Conservation (phyloP, 2,329 filamentous ascomycete genomes). For the Fusarium penzigii region DNA sequence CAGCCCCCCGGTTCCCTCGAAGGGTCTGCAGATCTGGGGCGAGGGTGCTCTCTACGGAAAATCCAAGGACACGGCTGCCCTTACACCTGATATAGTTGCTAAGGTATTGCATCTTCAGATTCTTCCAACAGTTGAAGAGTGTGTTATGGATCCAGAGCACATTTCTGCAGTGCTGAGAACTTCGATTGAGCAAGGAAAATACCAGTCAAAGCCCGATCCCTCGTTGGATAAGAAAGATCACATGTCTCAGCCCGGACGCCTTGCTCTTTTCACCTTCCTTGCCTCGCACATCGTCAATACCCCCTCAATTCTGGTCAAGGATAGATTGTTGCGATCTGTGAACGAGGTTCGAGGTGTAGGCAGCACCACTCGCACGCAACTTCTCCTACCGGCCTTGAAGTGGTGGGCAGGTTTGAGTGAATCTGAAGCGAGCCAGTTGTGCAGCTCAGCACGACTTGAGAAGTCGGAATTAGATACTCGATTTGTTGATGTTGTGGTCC, state of each 20-base stretch:
- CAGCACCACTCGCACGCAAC: conserved; percentile 67
- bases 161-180: conserved; percentile 61
- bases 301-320: conserved; percentile 69
- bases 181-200: conserved; percentile 43
- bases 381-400: conserved; percentile 73
- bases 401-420: conserved; percentile 64
- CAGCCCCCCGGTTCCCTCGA: conserved; percentile 35
- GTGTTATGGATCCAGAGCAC: conserved; percentile 74
- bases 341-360: conserved; percentile 73
- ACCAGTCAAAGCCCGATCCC: conserved; percentile 33
- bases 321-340: conserved; percentile 69
- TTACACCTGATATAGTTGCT: conserved; percentile 57
- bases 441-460: conserved; percentile 43
- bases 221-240: conserved; percentile 54
- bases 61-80: conserved; percentile 53
- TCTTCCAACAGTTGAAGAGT: conserved; percentile 81
- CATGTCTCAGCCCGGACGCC: conserved; percentile 61
- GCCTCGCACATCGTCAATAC: conserved; percentile 70
- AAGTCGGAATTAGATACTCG: conserved; percentile 42
- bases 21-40: conserved; percentile 57
- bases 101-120: conserved; percentile 67
- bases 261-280: conserved; percentile 70
- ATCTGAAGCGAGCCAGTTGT: conserved; percentile 49
- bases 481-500: conserved; percentile 53
- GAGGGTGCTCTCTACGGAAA: conserved; percentile 65